A percentile compares a stretch with the other conserved stretches of the same genome.
Conservation (phyloP, 2,329 filamentous ascomycete species). For the Aspergillus quadricinctus region DNA sequence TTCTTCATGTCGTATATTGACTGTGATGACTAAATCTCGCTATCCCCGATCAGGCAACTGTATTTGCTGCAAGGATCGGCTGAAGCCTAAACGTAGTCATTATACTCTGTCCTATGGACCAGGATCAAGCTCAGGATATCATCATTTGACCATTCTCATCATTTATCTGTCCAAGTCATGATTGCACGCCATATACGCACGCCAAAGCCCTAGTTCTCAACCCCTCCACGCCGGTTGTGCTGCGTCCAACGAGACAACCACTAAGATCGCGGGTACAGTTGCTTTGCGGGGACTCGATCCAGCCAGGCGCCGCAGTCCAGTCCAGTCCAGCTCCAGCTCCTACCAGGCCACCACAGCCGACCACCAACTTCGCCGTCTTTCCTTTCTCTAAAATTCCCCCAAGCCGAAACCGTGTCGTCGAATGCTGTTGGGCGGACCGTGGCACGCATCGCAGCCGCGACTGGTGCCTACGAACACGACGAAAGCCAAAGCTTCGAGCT, state of each 20-base stretch:
- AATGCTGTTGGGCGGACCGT: constrained; percentile 19
- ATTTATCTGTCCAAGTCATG: neutral
- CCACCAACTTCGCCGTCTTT: neutral
- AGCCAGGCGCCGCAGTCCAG: neutral
- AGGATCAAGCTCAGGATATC: neutral
- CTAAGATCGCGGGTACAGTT: too few relatives aligned
- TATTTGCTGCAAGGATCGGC: too few relatives aligned
- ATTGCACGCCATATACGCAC: too few relatives aligned
- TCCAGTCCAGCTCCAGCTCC: neutral
- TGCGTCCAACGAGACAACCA: too few relatives aligned
- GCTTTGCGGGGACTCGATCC: too few relatives aligned
- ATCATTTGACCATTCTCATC: neutral
- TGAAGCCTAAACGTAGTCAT: too few relatives aligned
- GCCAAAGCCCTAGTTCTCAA: too few relatives aligned
- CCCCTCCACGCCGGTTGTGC: too few relatives aligned
- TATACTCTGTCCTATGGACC: neutral
- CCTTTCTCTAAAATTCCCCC: neutral
- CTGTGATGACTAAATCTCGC: neutral
- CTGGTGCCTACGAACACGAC: constrained; percentile 17
- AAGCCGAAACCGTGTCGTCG: constrained; percentile 22
- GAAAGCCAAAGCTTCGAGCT: constrained; percentile 6
- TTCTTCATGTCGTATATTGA: neutral
- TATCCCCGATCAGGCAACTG: neutral
- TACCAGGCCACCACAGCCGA: neutral
- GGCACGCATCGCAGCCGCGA: constrained; percentile 25